phyloP scores from a whole-genome alignment of 441 rosid species.

The Adansonia rubrostipa region DNA sequence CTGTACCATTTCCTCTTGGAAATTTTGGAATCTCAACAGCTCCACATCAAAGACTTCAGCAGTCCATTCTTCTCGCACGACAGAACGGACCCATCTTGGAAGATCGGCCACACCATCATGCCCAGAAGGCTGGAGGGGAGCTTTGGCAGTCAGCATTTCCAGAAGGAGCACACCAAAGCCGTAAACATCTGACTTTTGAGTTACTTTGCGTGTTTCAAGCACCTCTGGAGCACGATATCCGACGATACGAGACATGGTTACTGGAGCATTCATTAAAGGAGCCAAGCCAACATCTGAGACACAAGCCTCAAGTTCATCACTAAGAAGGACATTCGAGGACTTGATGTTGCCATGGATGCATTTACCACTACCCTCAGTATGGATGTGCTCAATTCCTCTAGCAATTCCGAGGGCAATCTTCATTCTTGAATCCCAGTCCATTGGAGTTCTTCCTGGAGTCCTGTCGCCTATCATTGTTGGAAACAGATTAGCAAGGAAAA shows the following conservation, averaged over 20 bases:
- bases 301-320: constrained; percentile 54
- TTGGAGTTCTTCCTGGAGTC: constrained; percentile 38
- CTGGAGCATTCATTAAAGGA: constrained; percentile 52
- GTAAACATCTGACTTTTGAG: constrained; percentile 65
- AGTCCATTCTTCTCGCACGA: constrained; percentile 71
- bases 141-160: constrained; percentile 63
- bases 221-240: constrained; percentile 70
- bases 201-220: constrained; percentile 50
- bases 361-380: constrained; percentile 43
- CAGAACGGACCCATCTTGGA: constrained; percentile 73
- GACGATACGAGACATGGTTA: constrained; percentile 46
- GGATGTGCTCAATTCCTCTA: constrained; percentile 55
- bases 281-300: constrained; percentile 59
- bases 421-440: constrained; percentile 65
- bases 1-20: constrained; percentile 71
- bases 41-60: constrained; percentile 73
- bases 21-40: constrained; percentile 54
- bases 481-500: constrained; percentile 10
- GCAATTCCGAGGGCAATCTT: constrained; percentile 54
- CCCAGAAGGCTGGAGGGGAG: constrained; percentile 55
- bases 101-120: constrained; percentile 57
- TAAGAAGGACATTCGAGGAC: constrained; percentile 65
- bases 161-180: constrained; percentile 73
- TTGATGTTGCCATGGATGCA: constrained; percentile 67
- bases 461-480: constrained; percentile 40